Conservation (phyloP, 768 basidiomycete species). For the Amanita rimosa region DNA sequence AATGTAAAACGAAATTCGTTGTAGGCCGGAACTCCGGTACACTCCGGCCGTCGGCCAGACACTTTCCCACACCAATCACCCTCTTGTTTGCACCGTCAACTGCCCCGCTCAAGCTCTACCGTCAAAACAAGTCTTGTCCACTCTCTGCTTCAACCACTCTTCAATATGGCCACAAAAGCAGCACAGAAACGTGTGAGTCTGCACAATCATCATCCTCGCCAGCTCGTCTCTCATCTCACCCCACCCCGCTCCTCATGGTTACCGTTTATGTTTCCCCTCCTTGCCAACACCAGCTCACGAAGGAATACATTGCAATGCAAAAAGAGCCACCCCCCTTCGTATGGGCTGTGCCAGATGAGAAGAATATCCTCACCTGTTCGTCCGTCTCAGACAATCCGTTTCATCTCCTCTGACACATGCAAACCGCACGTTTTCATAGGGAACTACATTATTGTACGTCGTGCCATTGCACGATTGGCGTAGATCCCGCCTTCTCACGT, state of each 20-base stretch:
- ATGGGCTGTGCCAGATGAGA: constrained; percentile 93
- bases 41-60: too few species aligned
- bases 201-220: constrained; percentile 3
- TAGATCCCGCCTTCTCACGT: constrained; percentile 5
- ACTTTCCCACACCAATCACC: constrained; percentile 1
- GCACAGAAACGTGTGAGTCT: constrained; percentile 68
- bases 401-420: not conserved
- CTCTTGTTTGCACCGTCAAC: not conserved
- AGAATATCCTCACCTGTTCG: constrained; percentile 93
- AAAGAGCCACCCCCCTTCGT: constrained; percentile 91
- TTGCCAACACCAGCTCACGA: constrained; percentile 41
- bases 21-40: too few species aligned
- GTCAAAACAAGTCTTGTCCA: constrained; percentile 1
- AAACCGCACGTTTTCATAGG: constrained; percentile 33
- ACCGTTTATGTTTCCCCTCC: not conserved
- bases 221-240: not conserved
- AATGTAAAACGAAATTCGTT: too few species aligned
- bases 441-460: constrained; percentile 84
- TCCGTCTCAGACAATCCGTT: constrained; percentile 9
- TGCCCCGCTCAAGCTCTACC: constrained; percentile 1
- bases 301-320: constrained; percentile 91
- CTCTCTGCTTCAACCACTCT: constrained; percentile 1
- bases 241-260: constrained; percentile 2
- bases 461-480: constrained; percentile 7
- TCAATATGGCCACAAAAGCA: constrained; percentile 71